phyloP scores from a whole-genome alignment of 2,329 filamentous ascomycete genomes.

The Arthrobotrys sphaeroides region DNA sequence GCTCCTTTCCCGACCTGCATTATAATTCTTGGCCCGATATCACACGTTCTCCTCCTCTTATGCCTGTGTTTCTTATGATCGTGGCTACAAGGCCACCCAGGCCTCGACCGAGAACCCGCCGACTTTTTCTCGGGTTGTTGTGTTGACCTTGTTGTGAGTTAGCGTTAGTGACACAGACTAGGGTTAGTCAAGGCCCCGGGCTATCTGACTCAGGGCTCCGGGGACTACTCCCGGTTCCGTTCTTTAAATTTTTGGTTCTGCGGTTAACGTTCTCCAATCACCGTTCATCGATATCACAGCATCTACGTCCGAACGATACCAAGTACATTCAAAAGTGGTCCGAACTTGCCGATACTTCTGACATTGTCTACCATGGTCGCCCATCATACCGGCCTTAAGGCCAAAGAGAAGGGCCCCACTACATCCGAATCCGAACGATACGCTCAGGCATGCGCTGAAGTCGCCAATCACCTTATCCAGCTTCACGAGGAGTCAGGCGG shows the following conservation, averaged over 20 bases:
- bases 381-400: conserved; percentile 43
- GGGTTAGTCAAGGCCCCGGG: no score
- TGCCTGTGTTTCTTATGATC: no score
- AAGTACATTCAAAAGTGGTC: no score
- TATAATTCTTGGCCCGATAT: no score
- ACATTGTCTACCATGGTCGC: conserved; percentile 58
- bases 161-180: no score
- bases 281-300: background rate
- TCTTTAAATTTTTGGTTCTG: conserved; percentile 67
- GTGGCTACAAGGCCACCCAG: no score
- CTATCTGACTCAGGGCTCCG: conserved; percentile 70
- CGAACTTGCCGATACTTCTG: no score
- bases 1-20: no score
- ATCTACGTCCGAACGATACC: background rate
- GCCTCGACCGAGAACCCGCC: no score
- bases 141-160: background rate
- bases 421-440: conserved; percentile 94
- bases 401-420: conserved; percentile 75
- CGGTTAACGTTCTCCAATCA: conserved; percentile 1
- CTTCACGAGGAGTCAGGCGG: conserved; percentile 85
- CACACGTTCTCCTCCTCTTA: no score
- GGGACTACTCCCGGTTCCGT: conserved; percentile 71
- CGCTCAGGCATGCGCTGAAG: conserved; percentile 92
- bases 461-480: conserved; percentile 91
- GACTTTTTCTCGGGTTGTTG: no score